phyloP scores from a whole-genome alignment of 768 basidiomycete genomes.

The Mycena indigotica region DNA sequence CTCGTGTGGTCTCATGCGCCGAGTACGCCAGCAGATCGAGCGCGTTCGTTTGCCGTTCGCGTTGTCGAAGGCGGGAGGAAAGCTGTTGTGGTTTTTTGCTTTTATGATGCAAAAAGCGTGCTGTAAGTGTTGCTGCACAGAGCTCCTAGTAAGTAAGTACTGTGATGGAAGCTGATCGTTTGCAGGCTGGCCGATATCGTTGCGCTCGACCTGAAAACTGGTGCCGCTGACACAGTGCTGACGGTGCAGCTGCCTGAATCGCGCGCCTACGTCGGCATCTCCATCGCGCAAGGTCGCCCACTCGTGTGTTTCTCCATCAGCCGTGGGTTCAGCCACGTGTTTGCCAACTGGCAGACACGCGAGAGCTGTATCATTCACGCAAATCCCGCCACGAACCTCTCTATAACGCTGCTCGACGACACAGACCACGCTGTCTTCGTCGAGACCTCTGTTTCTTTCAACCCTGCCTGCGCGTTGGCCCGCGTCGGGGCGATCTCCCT shows the following conservation, averaged over 20 bases:
- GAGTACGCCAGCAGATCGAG: background rate
- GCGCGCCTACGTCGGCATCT: background rate
- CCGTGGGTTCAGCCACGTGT: background rate
- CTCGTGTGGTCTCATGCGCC: background rate
- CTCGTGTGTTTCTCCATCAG: background rate
- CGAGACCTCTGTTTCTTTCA: background rate
- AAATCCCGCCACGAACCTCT: background rate
- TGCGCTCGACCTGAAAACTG: background rate
- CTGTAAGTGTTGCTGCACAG: background rate
- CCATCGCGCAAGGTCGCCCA: background rate
- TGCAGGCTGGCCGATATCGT: background rate
- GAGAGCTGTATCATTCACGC: background rate
- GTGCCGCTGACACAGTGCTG: background rate
- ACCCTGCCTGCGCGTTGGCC: background rate
- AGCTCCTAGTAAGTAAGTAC: background rate
- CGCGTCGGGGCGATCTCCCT: background rate
- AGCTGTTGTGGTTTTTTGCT: background rate
- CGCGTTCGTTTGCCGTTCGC: background rate
- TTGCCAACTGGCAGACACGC: background rate
- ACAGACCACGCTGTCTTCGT: background rate
- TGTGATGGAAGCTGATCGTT: background rate
- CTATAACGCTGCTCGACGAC: background rate
- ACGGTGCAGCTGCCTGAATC: background rate
- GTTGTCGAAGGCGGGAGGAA: background rate
- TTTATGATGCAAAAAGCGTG: background rate